phyloP scores from a whole-genome alignment of 2,329 filamentous ascomycete species.

The Hypoxylon sp. region DNA sequence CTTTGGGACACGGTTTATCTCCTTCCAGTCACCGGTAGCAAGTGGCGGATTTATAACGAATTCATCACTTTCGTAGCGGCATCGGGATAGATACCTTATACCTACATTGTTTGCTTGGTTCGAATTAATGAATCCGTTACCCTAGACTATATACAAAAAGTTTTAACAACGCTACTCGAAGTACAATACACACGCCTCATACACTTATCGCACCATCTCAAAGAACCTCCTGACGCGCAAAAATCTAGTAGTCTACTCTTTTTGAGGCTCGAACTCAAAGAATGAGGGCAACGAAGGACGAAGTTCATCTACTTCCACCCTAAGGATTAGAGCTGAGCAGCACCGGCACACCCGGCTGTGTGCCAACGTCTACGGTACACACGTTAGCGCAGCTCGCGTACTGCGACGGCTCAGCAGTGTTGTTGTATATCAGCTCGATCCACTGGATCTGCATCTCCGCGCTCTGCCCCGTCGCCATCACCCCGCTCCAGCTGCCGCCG shows the following conservation, averaged over 20 bases:
- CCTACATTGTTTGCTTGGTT: slow-evolving; percentile 3
- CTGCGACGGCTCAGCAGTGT: slow-evolving; percentile 48
- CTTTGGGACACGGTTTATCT: neutral
- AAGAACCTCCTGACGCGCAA: neutral
- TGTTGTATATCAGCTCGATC: slow-evolving; percentile 73
- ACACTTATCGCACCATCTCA: slow-evolving; percentile 7
- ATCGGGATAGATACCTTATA: neutral
- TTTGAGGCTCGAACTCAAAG: neutral
- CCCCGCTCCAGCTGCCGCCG: slow-evolving; percentile 71
- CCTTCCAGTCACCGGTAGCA: slow-evolving; percentile 5
- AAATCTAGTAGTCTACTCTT: neutral
- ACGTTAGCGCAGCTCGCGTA: slow-evolving; percentile 49
- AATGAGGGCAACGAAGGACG: neutral
- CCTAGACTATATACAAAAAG: slow-evolving; percentile 27
- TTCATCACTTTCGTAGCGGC: neutral
- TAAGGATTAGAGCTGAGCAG: slow-evolving; percentile 47
- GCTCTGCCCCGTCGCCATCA: slow-evolving; percentile 65
- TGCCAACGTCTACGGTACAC: slow-evolving; percentile 52
- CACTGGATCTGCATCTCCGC: slow-evolving; percentile 73
- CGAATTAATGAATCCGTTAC: neutral
- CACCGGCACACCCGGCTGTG: slow-evolving; percentile 12
- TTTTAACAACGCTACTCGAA: slow-evolving; percentile 3
- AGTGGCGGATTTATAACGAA: neutral
- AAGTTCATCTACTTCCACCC: neutral
- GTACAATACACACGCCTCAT: neutral